Conservation (phyloP, 305 asterid genomes). For the Rubia peregrina region DNA sequence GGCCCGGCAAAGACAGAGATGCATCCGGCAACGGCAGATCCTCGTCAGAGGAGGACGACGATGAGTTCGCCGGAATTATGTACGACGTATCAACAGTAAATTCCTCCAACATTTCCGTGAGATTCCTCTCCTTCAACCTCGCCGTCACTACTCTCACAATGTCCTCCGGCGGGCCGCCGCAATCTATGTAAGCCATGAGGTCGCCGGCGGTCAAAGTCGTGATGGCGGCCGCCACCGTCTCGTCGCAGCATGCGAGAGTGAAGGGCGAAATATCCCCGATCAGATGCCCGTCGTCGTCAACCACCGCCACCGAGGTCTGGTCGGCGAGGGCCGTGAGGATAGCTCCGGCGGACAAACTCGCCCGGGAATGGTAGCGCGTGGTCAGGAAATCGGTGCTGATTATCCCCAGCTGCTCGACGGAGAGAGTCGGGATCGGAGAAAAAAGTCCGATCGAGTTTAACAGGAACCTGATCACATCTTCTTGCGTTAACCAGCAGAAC, state of each 20-base stretch:
- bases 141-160: conserved; percentile 43
- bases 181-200: conserved; percentile 72
- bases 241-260: conserved; percentile 57
- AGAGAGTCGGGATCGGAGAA: conserved; percentile 58
- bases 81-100: conserved; percentile 19
- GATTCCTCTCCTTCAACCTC: conserved; percentile 54
- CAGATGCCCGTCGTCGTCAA: conserved; percentile 40
- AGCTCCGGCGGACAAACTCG: conserved; percentile 37
- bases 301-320: conserved; percentile 73
- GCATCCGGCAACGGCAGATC: conserved; percentile 40
- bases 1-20: conserved; percentile 26
- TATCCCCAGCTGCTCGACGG: conserved; percentile 57
- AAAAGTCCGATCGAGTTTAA: conserved; percentile 70
- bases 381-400: conserved; percentile 38
- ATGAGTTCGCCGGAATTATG: conserved; percentile 17
- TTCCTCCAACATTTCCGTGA: conserved; percentile 48
- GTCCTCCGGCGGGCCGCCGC: conserved; percentile 84
- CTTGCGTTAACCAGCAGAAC: conserved; percentile 86
- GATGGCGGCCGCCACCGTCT: conserved; percentile 60
- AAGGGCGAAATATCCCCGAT: conserved; percentile 78
- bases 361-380: conserved; percentile 49
- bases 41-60: conserved; percentile 45
- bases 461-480: conserved; percentile 68
- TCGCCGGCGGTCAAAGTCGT: conserved; percentile 72
- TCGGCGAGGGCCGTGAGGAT: conserved; percentile 35